These are phyloP conservation scores for Chrysanthemum makinoi DNA, from an alignment of 129 eudicot species.

Conservation along the genomic window DNA sequence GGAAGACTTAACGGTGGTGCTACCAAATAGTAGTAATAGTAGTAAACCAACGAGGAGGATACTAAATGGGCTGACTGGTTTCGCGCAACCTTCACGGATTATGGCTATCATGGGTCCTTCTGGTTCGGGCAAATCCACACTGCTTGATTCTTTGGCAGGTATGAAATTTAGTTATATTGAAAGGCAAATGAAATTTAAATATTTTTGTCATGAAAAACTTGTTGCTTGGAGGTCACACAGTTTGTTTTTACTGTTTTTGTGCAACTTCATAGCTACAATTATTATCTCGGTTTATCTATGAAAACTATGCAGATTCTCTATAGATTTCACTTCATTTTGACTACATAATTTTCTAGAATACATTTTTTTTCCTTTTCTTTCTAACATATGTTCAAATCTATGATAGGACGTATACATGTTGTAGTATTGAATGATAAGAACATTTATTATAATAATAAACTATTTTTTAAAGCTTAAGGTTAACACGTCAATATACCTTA, in stretches of 20 bases:
- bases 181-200: background rate
- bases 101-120: constrained; percentile 90
- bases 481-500: too few species aligned
- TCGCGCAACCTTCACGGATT: constrained; percentile 62
- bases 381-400: too few species aligned
- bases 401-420: too few species aligned
- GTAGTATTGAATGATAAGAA: too few species aligned
- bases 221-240: background rate
- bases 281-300: constrained; percentile 1
- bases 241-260: background rate
- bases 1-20: constrained; percentile 66
- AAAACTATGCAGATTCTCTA: constrained; percentile 5
- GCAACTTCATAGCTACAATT: background rate
- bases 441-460: too few species aligned
- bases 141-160: constrained; percentile 81
- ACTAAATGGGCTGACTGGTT: constrained; percentile 55
- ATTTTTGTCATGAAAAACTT: background rate
- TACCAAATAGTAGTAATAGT: constrained; percentile 39
- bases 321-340: constrained; percentile 1
- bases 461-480: too few species aligned
- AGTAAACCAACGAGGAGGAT: constrained; percentile 44
- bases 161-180: background rate
- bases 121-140: constrained; percentile 74
- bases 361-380: too few species aligned
- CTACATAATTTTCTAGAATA: too few species aligned